phyloP scores from a whole-genome alignment of 2,329 filamentous ascomycete genomes.

The Penicillium sp. region DNA sequence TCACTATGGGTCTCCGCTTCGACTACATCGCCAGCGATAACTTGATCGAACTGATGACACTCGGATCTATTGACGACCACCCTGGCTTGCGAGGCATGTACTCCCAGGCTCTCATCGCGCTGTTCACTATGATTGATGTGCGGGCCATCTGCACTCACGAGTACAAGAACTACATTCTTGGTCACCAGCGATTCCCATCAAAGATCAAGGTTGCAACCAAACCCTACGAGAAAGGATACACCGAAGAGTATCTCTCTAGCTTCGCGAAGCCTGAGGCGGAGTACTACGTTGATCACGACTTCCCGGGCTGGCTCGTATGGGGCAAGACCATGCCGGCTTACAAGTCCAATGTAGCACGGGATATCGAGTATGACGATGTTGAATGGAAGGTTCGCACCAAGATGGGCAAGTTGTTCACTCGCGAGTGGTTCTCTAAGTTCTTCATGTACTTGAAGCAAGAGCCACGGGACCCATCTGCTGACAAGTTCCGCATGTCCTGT shows the following conservation, averaged over 20 bases:
- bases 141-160: conserved; percentile 82
- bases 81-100: conserved; percentile 81
- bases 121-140: conserved; percentile 85
- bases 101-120: conserved; percentile 71
- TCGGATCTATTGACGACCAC: conserved; percentile 85
- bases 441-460: conserved; percentile 97
- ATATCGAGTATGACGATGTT: conserved; percentile 76
- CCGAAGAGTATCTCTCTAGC: conserved; percentile 70
- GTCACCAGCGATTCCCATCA: conserved; percentile 74
- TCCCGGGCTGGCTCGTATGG: conserved; percentile 97
- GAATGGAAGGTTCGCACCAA: conserved; percentile 72
- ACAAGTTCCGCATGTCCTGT: conserved; percentile 86
- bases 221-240: conserved; percentile 75
- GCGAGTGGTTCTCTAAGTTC: conserved; percentile 80
- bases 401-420: conserved; percentile 77
- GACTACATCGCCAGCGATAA: conserved; percentile 78
- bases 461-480: conserved; percentile 74
- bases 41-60: conserved; percentile 78
- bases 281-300: conserved; percentile 88
- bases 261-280: conserved; percentile 78
- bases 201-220: conserved; percentile 72
- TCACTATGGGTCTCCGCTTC: conserved; percentile 89
- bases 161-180: conserved; percentile 81
- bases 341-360: conserved; percentile 63
- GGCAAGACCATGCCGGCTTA: conserved; percentile 80